A percentile compares a stretch with the other conserved stretches of the same genome.
Evolutionary conservation across 2,329 filamentous ascomycete species (phyloP).

Genomic region (Talaromyces marneffei): DNA sequence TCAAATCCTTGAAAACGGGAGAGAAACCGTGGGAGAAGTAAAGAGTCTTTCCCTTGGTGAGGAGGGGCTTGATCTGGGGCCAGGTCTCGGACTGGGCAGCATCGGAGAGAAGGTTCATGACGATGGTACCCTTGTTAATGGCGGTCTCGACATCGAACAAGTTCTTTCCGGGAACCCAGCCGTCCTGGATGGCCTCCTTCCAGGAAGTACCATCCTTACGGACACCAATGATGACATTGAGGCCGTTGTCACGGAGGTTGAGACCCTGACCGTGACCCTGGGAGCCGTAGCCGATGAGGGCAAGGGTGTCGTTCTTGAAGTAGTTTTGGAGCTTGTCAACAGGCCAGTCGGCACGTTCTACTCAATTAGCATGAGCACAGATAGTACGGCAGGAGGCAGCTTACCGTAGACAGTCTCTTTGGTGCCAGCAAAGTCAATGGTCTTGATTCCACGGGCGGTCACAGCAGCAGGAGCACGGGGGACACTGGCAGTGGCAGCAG

Average conservation of each 20-base stretch:
- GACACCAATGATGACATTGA: slow-evolving; percentile 98
- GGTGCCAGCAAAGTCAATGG: slow-evolving; percentile 93
- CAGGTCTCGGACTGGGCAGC: slow-evolving; percentile 98
- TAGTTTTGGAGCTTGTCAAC: slow-evolving; percentile 98
- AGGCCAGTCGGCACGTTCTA: slow-evolving; percentile 95
- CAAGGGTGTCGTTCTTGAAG: slow-evolving; percentile 99
- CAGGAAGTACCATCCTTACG: slow-evolving; percentile 97
- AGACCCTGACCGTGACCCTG: slow-evolving; percentile 99
- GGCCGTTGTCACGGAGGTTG: slow-evolving; percentile 98
- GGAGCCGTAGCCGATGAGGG: slow-evolving; percentile 96
- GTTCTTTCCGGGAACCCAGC: slow-evolving; percentile 98
- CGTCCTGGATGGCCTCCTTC: slow-evolving; percentile 95
- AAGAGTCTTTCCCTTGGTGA: slow-evolving; percentile 99
- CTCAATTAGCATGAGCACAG: slow-evolving; percentile 31
- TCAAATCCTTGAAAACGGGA: slow-evolving; percentile 98
- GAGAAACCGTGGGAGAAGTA: slow-evolving; percentile 99
- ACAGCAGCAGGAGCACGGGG: slow-evolving; percentile 46
- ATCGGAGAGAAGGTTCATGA: slow-evolving; percentile 99
- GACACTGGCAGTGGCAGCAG: slow-evolving; percentile 43
- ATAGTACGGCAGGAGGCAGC: background rate
- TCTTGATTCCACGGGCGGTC: slow-evolving; percentile 77
- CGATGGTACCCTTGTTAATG: slow-evolving; percentile 83
- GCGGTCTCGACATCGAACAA: slow-evolving; percentile 97
- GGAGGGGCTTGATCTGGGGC: slow-evolving; percentile 95
- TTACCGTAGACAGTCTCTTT: slow-evolving; percentile 79